Conservation (phyloP, 2,329 filamentous ascomycete species). For the Fusarium dimerum region DNA sequence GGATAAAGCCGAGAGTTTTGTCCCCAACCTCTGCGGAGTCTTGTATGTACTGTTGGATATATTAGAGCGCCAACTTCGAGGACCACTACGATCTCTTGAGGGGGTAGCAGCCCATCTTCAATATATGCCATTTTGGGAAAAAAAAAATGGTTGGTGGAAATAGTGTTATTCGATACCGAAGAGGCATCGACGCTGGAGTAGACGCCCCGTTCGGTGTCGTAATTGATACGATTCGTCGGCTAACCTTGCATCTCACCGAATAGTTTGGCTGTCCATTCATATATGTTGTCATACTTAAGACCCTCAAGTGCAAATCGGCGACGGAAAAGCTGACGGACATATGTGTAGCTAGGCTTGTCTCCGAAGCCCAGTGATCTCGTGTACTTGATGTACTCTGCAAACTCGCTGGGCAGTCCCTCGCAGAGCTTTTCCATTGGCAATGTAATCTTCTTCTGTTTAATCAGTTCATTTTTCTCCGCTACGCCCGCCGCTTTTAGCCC, state of each 20-base stretch:
- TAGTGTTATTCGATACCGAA: too few relatives aligned
- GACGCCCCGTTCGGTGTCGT: too few relatives aligned
- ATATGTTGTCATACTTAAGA: slow-evolving; percentile 77
- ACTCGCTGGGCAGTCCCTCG: slow-evolving; percentile 74
- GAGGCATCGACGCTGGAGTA: too few relatives aligned
- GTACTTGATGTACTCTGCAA: slow-evolving; percentile 76
- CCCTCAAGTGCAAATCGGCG: slow-evolving; percentile 70
- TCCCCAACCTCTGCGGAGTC: too few relatives aligned
- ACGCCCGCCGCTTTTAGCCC: slow-evolving; percentile 71
- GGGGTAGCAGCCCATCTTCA: too few relatives aligned
- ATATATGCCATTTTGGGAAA: too few relatives aligned
- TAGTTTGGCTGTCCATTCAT: slow-evolving; percentile 64
- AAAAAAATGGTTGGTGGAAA: too few relatives aligned
- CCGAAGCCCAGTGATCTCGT: slow-evolving; percentile 71
- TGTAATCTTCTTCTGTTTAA: slow-evolving; percentile 32
- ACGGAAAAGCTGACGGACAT: slow-evolving; percentile 75
- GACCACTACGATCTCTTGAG: too few relatives aligned
- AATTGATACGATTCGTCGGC: too few relatives aligned
- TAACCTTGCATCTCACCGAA: slow-evolving; percentile 14
- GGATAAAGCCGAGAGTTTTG: too few relatives aligned
- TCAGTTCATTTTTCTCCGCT: slow-evolving; percentile 60
- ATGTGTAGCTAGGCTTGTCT: slow-evolving; percentile 75
- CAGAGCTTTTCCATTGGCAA: slow-evolving; percentile 71
- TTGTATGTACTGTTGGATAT: too few relatives aligned
- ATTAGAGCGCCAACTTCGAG: too few relatives aligned